These are phyloP conservation scores for Pyrenophora teres DNA, from an alignment of 2,329 filamentous ascomycete genomes.

Conservation along the genomic window DNA sequence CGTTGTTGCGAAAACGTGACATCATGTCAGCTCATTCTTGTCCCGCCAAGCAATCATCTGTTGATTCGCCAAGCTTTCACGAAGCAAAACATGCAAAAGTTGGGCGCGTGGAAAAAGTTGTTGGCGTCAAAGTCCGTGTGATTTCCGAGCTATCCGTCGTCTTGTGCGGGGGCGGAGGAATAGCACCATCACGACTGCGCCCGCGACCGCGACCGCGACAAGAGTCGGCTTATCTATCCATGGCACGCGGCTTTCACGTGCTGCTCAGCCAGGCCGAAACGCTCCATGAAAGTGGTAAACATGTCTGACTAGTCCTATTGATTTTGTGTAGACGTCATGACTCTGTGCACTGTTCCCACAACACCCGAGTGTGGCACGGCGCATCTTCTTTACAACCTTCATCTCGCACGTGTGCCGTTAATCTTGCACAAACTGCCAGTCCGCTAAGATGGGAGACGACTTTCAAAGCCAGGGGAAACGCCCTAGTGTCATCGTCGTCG, in stretches of 20 bases:
- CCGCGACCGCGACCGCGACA: too few species aligned
- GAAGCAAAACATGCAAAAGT: too few species aligned
- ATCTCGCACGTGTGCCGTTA: constrained; percentile 1
- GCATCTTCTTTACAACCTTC: constrained; percentile 6
- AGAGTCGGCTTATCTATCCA: too few species aligned
- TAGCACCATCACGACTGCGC: too few species aligned
- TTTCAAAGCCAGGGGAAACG: constrained; percentile 8
- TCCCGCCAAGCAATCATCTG: too few species aligned
- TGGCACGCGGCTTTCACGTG: neutral
- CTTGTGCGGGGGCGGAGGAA: neutral
- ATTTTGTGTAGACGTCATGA: constrained; percentile 25
- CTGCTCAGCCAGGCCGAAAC: neutral
- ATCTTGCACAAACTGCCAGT: neutral
- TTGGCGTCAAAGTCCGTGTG: neutral
- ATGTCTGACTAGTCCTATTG: constrained; percentile 5
- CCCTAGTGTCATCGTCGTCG: constrained; percentile 49
- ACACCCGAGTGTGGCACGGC: constrained; percentile 18
- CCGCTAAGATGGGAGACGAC: constrained; percentile 13
- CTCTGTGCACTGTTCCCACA: constrained; percentile 11
- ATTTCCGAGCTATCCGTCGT: too few species aligned
- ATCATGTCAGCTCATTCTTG: too few species aligned
- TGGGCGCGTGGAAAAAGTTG: neutral
- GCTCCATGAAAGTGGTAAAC: neutral
- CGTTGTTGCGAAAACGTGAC: too few species aligned
- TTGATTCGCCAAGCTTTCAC: too few species aligned